Conservation (phyloP, 2,329 filamentous ascomycete genomes). For the Fusarium cicatricum region DNA sequence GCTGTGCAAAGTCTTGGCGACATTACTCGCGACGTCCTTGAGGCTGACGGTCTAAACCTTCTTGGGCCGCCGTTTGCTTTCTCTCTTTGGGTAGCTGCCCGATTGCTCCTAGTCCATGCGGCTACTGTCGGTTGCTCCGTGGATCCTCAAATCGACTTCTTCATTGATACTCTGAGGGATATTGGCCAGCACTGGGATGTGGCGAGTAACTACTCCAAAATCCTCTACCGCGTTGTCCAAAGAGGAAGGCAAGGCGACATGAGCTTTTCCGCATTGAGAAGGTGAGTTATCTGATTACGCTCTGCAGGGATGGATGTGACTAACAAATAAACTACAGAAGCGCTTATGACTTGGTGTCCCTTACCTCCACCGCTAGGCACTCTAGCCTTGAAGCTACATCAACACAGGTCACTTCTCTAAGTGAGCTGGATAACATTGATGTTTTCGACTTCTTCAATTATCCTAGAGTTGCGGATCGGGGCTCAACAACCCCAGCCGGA, state of each 20-base stretch:
- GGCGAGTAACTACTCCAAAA: conserved; percentile 52
- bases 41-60: conserved; percentile 53
- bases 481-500: conserved; percentile 20
- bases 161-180: conserved; percentile 52
- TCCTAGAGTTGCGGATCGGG: conserved; percentile 45
- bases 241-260: conserved; percentile 48
- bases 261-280: conserved; percentile 52
- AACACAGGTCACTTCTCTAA: conserved; percentile 49
- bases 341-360: conserved; percentile 50
- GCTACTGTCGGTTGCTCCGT: conserved; percentile 49
- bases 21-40: conserved; percentile 54
- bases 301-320: neutral
- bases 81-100: conserved; percentile 54
- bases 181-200: conserved; percentile 56
- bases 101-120: conserved; percentile 52
- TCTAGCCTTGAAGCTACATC: conserved; percentile 51
- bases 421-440: conserved; percentile 54
- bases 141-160: conserved; percentile 53
- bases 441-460: conserved; percentile 58
- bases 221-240: conserved; percentile 51
- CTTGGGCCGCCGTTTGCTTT: conserved; percentile 55
- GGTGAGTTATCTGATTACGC: conserved; percentile 39
- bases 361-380: conserved; percentile 48
- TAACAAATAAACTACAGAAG: conserved; percentile 41
- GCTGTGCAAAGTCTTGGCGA: conserved; percentile 55